Conservation (phyloP, 345 rosid species). For the Gossypium turneri region DNA sequence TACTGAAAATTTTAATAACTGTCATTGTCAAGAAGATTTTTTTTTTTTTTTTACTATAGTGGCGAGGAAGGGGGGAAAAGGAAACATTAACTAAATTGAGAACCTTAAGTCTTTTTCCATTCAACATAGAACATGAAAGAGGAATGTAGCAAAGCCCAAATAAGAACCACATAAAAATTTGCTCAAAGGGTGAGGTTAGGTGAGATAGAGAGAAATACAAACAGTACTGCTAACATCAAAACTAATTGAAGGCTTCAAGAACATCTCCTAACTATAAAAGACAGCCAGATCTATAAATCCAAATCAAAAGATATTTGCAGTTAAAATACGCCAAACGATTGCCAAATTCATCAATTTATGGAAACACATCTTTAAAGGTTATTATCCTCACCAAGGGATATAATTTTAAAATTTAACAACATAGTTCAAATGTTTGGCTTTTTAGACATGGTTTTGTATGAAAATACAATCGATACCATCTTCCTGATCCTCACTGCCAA, state of each 20-base stretch:
- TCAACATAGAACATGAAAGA: not conserved
- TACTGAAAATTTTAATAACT: not conserved
- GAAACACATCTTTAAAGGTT: not conserved
- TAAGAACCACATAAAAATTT: not conserved
- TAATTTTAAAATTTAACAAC: not conserved
- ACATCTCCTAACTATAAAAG: not conserved
- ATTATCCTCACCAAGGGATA: not conserved
- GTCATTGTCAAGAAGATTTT: not conserved
- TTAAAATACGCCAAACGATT: not conserved
- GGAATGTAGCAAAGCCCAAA: not conserved
- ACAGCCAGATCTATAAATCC: not conserved
- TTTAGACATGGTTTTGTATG: not conserved
- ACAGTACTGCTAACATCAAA: not conserved
- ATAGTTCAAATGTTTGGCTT: not conserved
- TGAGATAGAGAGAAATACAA: not conserved
- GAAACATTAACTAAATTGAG: not conserved
- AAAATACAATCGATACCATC: not conserved
- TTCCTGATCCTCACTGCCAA: not conserved
- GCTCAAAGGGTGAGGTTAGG: not conserved
- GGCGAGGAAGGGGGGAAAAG: not conserved
- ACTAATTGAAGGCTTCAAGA: not conserved
- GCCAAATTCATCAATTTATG: not conserved
- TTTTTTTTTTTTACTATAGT: not conserved
- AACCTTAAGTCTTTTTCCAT: not conserved
- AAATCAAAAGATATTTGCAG: not conserved